phyloP scores from a whole-genome alignment of 2,329 filamentous ascomycete genomes.

The Huntiella omanensis region DNA sequence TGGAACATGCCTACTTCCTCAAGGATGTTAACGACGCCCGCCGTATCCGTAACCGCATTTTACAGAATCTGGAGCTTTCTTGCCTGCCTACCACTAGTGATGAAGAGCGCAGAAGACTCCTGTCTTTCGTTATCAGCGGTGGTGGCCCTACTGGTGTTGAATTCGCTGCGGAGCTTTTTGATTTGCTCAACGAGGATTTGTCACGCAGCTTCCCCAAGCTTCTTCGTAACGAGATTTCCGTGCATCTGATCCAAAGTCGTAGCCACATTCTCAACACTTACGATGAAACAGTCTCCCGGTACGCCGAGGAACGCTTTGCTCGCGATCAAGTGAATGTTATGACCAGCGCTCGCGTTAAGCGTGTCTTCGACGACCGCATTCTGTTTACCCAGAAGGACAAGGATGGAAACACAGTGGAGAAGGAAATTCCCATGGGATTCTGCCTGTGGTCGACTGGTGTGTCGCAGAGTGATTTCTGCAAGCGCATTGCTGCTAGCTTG shows the following conservation, averaged over 20 bases:
- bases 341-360: conserved; percentile 83
- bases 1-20: conserved; percentile 85
- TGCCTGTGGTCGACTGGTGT: conserved; percentile 97
- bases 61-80: conserved; percentile 76
- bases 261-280: conserved; percentile 96
- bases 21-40: conserved; percentile 91
- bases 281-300: conserved; percentile 81
- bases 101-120: conserved; percentile 64
- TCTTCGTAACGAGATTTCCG: conserved; percentile 91
- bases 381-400: conserved; percentile 69
- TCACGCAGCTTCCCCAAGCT: conserved; percentile 68
- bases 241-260: conserved; percentile 88
- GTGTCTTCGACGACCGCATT: conserved; percentile 68
- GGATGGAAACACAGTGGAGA: conserved; percentile 56
- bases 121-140: conserved; percentile 92
- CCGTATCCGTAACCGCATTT: conserved; percentile 69
- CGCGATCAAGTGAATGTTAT: conserved; percentile 83
- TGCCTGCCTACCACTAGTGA: conserved; percentile 86
- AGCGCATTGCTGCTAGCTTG: conserved; percentile 60
- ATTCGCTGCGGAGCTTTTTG: conserved; percentile 89
- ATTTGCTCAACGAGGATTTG: conserved; percentile 90
- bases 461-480: conserved; percentile 62
- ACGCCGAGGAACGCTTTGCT: conserved; percentile 76
- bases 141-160: conserved; percentile 94
- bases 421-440: conserved; percentile 89